Evolutionary conservation across 2,329 filamentous ascomycete genomes (phyloP).

Genomic region (Aureobasidium sp.): DNA sequence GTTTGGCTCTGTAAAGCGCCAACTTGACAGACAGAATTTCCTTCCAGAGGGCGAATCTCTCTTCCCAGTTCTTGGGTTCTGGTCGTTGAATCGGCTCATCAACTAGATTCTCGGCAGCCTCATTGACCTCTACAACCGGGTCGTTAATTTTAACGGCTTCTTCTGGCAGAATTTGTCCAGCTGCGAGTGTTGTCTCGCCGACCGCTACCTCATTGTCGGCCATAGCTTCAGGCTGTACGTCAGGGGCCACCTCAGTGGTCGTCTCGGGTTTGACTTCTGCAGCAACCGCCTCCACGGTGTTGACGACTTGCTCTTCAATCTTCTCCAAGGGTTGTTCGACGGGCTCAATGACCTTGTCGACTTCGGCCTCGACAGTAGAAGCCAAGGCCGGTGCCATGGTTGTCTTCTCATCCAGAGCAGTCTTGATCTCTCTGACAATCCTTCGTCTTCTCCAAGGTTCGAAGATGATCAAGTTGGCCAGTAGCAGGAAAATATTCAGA

Average conservation of each 20-base stretch:
- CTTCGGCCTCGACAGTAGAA: neutral
- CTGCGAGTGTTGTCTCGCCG: conserved; percentile 14
- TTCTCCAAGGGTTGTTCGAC: conserved; percentile 13
- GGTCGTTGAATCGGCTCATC: neutral
- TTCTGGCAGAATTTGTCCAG: conserved; percentile 18
- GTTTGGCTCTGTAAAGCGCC: neutral
- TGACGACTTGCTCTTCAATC: conserved; percentile 18
- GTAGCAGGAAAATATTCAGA: conserved; percentile 81
- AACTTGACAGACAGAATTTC: neutral
- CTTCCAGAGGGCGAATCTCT: conserved; percentile 2
- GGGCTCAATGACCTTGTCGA: neutral
- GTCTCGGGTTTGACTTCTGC: conserved; percentile 12
- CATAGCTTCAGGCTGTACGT: neutral
- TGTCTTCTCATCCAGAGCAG: conserved; percentile 61
- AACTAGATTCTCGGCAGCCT: neutral
- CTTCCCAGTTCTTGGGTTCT: conserved; percentile 2
- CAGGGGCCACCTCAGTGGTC: neutral
- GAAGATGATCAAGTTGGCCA: conserved; percentile 78
- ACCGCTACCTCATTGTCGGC: neutral
- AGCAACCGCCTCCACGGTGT: conserved; percentile 15
- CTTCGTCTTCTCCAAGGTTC: conserved; percentile 83
- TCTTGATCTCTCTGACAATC: conserved; percentile 68
- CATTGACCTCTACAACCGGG: neutral
- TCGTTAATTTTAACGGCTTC: conserved; percentile 16
- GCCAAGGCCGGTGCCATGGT: conserved; percentile 23